phyloP scores from a whole-genome alignment of 306 rosid genomes.

The Mimosa bimucronata region DNA sequence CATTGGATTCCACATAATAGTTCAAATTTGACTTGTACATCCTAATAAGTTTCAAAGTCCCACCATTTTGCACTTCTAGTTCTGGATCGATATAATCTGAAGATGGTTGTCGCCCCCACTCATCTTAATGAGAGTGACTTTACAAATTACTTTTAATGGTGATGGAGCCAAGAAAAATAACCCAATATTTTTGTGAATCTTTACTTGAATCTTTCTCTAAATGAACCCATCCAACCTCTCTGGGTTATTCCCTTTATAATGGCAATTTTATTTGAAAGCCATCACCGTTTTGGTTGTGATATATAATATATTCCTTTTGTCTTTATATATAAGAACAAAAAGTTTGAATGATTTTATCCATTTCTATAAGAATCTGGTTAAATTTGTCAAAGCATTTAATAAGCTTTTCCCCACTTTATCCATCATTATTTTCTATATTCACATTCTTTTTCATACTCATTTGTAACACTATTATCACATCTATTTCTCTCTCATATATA shows the following conservation, averaged over 20 bases:
- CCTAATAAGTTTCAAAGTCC: constrained; percentile 21
- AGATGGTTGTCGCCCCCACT: not conserved
- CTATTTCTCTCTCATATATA: no score
- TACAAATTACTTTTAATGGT: not conserved
- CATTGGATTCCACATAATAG: constrained; percentile 15
- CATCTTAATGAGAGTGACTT: not conserved
- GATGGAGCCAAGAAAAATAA: not conserved
- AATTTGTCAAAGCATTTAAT: no score
- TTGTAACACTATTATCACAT: no score
- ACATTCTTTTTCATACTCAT: no score
- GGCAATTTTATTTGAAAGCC: not conserved
- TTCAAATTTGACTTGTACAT: constrained; percentile 6
- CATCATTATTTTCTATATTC: no score
- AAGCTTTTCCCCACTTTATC: no score
- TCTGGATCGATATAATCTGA: not conserved
- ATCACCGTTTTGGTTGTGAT: no score
- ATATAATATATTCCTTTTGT: no score
- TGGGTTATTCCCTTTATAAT: not conserved
- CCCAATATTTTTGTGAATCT: not conserved
- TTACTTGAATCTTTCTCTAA: constrained; percentile 9
- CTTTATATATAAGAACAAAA: no score
- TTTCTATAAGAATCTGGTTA: no score
- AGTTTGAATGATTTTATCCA: no score
- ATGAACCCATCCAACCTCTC: not conserved
- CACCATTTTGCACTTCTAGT: constrained; percentile 22